Base-by-base conservation (phyloP, 148 eudicot genomes). In the Camellia japonica region DNA sequence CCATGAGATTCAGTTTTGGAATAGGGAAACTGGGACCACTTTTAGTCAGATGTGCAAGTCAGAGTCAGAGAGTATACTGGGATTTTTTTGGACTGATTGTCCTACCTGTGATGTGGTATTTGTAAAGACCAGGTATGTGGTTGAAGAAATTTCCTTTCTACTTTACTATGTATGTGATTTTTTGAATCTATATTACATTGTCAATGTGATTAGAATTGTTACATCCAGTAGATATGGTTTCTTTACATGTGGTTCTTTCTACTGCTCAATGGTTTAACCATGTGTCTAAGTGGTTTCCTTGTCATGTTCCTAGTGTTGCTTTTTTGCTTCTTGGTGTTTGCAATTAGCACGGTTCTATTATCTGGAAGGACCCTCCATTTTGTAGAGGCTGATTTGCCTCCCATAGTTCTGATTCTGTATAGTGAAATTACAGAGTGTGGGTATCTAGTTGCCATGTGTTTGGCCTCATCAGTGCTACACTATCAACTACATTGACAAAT, bases 81-180 rank as follows among this genome's bases (percentile, higher is more conserved):
- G 99, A 38, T 96, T 96, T 80, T 96, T 96, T 84, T 96, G 99
- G 99, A 93, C 95, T 78, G 99, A 96, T 85, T 90, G 93, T 82
- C 86, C 94, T 10, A 86, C 90, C 60, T 92, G 93, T 87, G 95
- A 96, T 86, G 78, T 94, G 59, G 92, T 96, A 60, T 82, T 92
- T 83, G 95, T 96, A 62, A 96, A 93, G 84, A 91, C 92, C 81
- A 93, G 97, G 99, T 93, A 87, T 72, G 85, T 72, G n/a, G 72
- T 67, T n/a, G 14, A 49, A 47, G 67, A 64, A 30, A 52, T 58
- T 10, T 10, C 74, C 12, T 23, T 20, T 54, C 46, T 30, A 77
- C 58, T 46, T 14, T 16, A 44, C 18, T 44, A 7, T 30, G 38
- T 0, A 30, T 30, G 73, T 16, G 44, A 43, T 68, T 30, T 30